Percentiles rank a stretch among this genome's conserved stretches.
These are phyloP conservation scores for Geosiphon pyriformis DNA, from an alignment of 192 early-diverging fungal genomes.

Conservation along the genomic window DNA sequence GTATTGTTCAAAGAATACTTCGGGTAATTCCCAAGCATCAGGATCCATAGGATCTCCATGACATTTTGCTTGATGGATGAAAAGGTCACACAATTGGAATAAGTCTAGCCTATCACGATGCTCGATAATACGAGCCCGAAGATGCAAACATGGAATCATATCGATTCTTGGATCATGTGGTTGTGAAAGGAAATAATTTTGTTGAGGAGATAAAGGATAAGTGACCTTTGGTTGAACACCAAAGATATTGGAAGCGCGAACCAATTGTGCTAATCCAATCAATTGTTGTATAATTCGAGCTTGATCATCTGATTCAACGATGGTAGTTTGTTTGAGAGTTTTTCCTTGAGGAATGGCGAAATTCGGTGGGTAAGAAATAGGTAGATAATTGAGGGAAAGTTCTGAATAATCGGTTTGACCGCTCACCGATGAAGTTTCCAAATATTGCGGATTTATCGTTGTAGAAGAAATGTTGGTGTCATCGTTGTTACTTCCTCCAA, in stretches of 20 bases:
- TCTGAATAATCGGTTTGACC: too few relatives aligned
- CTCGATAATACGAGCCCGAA: slow-evolving; percentile 36
- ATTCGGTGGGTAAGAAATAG: too few relatives aligned
- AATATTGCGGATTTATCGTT: too few relatives aligned
- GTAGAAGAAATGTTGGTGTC: too few relatives aligned
- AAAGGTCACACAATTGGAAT: slow-evolving; percentile 29
- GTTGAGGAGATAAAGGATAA: not conserved
- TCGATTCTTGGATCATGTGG: slow-evolving; percentile 36
- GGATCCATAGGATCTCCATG: slow-evolving; percentile 39
- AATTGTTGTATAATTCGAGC: slow-evolving; percentile 5
- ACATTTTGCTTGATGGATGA: slow-evolving; percentile 33
- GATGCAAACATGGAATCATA: slow-evolving; percentile 36
- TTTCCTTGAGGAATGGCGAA: too few relatives aligned
- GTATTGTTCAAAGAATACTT: slow-evolving; percentile 35
- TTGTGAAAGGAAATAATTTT: slow-evolving; percentile 8
- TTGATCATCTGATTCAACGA: too few relatives aligned
- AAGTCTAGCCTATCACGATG: slow-evolving; percentile 31
- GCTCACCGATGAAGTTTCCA: too few relatives aligned
- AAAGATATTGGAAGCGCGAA: not conserved
- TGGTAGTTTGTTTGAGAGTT: too few relatives aligned
- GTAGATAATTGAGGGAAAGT: too few relatives aligned
- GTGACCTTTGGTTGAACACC: not conserved
- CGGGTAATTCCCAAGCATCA: slow-evolving; percentile 36
- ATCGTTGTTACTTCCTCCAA: too few relatives aligned
- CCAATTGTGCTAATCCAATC: not conserved